A percentile compares a stretch with the other conserved stretches of the same genome.
phyloP scores from a whole-genome alignment of 768 basidiomycete species.

The Omphalotus guepiniiformis region DNA sequence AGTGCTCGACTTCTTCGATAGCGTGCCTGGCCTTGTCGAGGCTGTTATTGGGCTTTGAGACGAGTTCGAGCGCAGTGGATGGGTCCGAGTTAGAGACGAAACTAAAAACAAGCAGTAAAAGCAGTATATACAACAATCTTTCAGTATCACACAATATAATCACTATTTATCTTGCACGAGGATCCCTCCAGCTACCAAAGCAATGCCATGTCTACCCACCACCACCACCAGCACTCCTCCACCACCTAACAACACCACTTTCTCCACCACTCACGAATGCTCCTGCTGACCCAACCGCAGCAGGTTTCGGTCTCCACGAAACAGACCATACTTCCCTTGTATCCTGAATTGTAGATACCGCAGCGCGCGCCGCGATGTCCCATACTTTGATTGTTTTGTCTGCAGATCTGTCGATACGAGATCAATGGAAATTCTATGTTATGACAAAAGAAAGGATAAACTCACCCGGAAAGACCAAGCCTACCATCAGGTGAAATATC shows the following conservation, averaged over 20 bases:
- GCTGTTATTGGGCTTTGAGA: slow-evolving; percentile 38
- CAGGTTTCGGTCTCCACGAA: slow-evolving; percentile 67
- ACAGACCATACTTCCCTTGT: slow-evolving; percentile 83
- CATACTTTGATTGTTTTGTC: slow-evolving; percentile 86
- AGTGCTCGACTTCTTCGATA: slow-evolving; percentile 50
- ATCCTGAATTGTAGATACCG: slow-evolving; percentile 75
- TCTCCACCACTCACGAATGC: slow-evolving; percentile 37
- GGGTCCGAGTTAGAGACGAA: too few relatives aligned
- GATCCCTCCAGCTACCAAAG: too few relatives aligned
- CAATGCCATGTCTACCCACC: too few relatives aligned
- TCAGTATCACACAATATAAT: too few relatives aligned
- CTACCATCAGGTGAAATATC: slow-evolving; percentile 81
- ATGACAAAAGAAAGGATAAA: slow-evolving; percentile 9
- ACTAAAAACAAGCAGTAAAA: too few relatives aligned
- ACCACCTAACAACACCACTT: slow-evolving; percentile 14
- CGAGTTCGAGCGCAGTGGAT: too few relatives aligned
- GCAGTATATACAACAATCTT: too few relatives aligned
- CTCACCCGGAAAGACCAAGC: slow-evolving; percentile 77
- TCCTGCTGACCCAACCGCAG: slow-evolving; percentile 50
- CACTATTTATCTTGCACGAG: too few relatives aligned
- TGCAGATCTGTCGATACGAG: slow-evolving; percentile 51
- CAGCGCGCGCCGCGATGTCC: slow-evolving; percentile 72
- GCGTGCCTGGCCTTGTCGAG: slow-evolving; percentile 41
- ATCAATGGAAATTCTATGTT: slow-evolving; percentile 1
- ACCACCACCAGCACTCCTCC: slow-evolving; percentile 12